Base-by-base conservation (phyloP, 2,329 filamentous ascomycete species). In the Scedosporium dehoogii region DNA sequence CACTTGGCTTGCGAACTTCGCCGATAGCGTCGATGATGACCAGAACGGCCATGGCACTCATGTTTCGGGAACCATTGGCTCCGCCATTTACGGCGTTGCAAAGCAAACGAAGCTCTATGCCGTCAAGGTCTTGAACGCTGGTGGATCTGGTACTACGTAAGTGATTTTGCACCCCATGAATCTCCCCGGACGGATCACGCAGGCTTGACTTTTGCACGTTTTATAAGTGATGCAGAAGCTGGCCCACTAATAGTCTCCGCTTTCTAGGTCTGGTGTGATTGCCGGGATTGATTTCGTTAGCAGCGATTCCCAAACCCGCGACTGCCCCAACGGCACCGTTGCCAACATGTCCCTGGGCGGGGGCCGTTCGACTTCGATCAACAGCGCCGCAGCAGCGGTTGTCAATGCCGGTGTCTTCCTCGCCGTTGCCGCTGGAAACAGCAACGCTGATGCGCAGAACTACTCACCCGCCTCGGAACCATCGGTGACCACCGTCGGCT, bases 341-440 rank as follows among this genome's bases (percentile, higher is more conserved):
- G 73, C 71, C 61, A 79, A 78, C 69, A 70, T 80, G 67, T 76
- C 73, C 2, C 70, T 64, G 2, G 82, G 81, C 14, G 80, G 79
- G 2, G 62, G 68, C 25, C 70, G 68, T 62, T 80, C 78, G 0
- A 64, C 72, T 0, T 73, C 81, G 46, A 73, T 83, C 67, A 84
- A 84, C 74, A 69, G 67, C 48, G 80, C 80, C 53, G 75, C 84
- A n/a, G 73, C 76, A 44, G 73, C 70, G 27, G 78, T 80, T 60
- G 77, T 59, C n/a, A 33, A 63, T 14, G 63, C 68, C 51, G 68
- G 70, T 2, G 5, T 79, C 29, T 73, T 76, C 64, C 68, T 77
- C 5, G 73, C 73, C 46, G 75, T 76, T 4, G 76, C 77, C 0
- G 76, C 77, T 1, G 78, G 78, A 1, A 79, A 79, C 65, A 66